phyloP scores from a whole-genome alignment of 2,329 filamentous ascomycete species.

The Diaporthe vaccinii region DNA sequence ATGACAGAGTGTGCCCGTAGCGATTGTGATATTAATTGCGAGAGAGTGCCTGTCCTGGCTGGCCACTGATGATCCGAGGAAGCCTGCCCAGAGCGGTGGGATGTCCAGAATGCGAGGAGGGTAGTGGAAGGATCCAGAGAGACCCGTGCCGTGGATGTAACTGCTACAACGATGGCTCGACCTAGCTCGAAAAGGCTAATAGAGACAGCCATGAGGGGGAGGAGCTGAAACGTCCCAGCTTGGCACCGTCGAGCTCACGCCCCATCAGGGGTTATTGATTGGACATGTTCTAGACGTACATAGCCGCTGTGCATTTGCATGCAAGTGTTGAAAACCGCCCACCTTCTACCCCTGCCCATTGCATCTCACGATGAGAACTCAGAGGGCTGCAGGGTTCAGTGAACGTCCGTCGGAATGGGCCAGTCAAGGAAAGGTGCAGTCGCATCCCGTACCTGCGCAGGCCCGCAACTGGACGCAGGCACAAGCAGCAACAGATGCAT shows the following conservation, averaged over 20 bases:
- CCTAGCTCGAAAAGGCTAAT: slow-evolving; percentile 30
- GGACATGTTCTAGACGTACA: slow-evolving; percentile 48
- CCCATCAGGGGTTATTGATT: slow-evolving; percentile 43
- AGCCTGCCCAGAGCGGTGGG: not conserved
- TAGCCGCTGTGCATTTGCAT: slow-evolving; percentile 52
- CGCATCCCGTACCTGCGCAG: slow-evolving; percentile 38
- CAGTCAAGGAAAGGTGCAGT: slow-evolving; percentile 20
- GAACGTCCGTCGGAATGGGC: slow-evolving; percentile 32
- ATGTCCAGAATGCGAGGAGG: not conserved
- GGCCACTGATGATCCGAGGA: not conserved
- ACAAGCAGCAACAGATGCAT: slow-evolving; percentile 21
- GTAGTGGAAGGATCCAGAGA: not conserved
- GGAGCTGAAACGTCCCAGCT: slow-evolving; percentile 47
- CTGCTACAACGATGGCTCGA: not conserved
- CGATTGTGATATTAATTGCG: slow-evolving; percentile 18
- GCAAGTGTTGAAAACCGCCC: slow-evolving; percentile 42
- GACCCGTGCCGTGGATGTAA: slow-evolving; percentile 23
- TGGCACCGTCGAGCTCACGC: slow-evolving; percentile 21
- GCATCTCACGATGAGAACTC: slow-evolving; percentile 36
- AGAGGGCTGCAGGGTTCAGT: slow-evolving; percentile 40
- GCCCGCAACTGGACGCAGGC: slow-evolving; percentile 22
- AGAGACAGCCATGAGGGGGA: slow-evolving; percentile 34
- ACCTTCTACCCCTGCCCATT: slow-evolving; percentile 36
- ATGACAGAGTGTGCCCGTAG: not conserved
- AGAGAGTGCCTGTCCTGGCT: not conserved